Evolutionary conservation across 371 early-diverging fungal species (phyloP).

Genomic region (Chytridium lagenaria): DNA sequence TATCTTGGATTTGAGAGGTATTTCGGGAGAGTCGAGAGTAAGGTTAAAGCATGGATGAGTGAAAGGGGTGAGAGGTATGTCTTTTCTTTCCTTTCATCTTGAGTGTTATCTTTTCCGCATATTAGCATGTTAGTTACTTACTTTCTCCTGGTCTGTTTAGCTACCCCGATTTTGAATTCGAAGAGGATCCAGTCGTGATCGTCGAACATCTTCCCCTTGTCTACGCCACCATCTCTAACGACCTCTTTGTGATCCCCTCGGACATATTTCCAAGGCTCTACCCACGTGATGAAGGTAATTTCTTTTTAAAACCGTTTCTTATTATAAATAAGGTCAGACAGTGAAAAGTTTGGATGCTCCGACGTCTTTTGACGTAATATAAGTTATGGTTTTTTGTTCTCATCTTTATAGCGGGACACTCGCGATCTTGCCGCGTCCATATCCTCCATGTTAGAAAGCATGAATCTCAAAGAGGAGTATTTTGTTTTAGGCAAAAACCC

Average conservation of each 20-base stretch:
- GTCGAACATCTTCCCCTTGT: slow-evolving; percentile 32
- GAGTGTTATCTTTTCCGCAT: too few relatives aligned
- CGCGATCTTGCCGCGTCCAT: slow-evolving; percentile 31
- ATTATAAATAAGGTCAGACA: not conserved
- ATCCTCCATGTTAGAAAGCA: slow-evolving; percentile 27
- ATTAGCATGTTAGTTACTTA: not conserved
- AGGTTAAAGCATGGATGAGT: slow-evolving; percentile 30
- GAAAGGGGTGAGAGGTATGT: slow-evolving; percentile 6
- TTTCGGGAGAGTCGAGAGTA: slow-evolving; percentile 32
- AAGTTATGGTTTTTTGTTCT: not conserved
- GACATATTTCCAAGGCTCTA: slow-evolving; percentile 32
- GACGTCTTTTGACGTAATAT: slow-evolving; percentile 32
- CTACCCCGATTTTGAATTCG: not conserved
- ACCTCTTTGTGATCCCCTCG: slow-evolving; percentile 38
- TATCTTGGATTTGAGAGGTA: slow-evolving; percentile 33
- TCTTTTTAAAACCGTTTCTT: not conserved
- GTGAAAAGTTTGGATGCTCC: slow-evolving; percentile 28
- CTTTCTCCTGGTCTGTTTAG: not conserved
- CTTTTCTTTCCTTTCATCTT: not conserved
- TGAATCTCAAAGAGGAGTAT: slow-evolving; percentile 36
- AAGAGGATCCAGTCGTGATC: slow-evolving; percentile 18
- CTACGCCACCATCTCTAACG: slow-evolving; percentile 26
- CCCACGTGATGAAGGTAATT: not conserved
- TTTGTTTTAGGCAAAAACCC: slow-evolving; percentile 45
- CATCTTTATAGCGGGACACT: slow-evolving; percentile 25